Evolutionary conservation across 805 yeast species (phyloP).

Genomic region (Starmerella apis): DNA sequence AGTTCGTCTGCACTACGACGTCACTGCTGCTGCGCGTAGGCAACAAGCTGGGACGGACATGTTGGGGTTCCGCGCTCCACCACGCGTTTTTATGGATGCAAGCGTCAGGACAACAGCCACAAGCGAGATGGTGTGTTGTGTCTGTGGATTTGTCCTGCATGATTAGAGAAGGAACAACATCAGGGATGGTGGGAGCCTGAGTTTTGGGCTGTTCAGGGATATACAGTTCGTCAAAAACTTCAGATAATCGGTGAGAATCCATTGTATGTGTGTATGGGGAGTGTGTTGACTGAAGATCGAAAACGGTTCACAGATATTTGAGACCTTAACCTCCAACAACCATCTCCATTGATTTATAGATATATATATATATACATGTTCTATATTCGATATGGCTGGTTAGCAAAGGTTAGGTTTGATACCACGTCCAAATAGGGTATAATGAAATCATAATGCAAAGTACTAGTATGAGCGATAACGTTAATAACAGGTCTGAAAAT

Average conservation of each 20-base stretch:
- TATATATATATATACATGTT: slow-evolving; percentile 18
- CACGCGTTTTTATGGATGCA: slow-evolving; percentile 35
- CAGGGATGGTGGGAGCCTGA: slow-evolving; percentile 34
- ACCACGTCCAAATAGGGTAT: slow-evolving; percentile 5
- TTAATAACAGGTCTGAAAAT: slow-evolving; percentile 6
- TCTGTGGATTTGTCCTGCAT: slow-evolving; percentile 50
- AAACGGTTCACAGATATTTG: too few species aligned
- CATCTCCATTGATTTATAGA: background rate
- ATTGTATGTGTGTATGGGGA: slow-evolving; percentile 26
- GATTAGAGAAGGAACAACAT: slow-evolving; percentile 47
- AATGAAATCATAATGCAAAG: slow-evolving; percentile 8
- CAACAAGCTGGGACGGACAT: slow-evolving; percentile 25
- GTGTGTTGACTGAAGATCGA: background rate
- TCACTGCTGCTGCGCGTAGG: slow-evolving; percentile 22
- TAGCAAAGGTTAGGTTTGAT: background rate
- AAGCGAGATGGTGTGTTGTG: slow-evolving; percentile 36
- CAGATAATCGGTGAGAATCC: slow-evolving; percentile 38
- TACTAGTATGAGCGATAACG: background rate
- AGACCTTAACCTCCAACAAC: too few species aligned
- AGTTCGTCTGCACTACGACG: slow-evolving; percentile 16
- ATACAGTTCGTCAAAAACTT: slow-evolving; percentile 37
- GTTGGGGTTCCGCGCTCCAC: slow-evolving; percentile 29
- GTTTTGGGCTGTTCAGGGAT: slow-evolving; percentile 36
- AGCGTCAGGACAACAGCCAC: slow-evolving; percentile 37
- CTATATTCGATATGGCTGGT: slow-evolving; percentile 20